Evolutionary conservation across 495 filamentous ascomycete species (phyloP).

Genomic region (Durotheca rogersii): DNA sequence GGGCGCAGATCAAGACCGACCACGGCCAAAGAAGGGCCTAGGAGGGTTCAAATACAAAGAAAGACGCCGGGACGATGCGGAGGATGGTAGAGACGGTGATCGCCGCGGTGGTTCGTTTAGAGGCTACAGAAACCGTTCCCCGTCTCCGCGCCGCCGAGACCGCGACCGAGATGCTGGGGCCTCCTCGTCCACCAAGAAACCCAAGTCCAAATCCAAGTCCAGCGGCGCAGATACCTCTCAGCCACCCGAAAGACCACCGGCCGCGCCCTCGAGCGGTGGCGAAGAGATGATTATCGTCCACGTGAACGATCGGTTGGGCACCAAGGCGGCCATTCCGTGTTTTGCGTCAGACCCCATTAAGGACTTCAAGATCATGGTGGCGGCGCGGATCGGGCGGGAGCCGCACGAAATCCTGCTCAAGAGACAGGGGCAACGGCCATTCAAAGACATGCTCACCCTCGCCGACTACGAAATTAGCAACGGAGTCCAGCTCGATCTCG

Average conservation of each 20-base stretch:
- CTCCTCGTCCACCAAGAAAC: constrained; percentile 27
- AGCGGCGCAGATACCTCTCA: constrained; percentile 31
- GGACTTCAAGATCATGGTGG: constrained; percentile 87
- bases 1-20: constrained; percentile 21
- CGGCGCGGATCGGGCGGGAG: constrained; percentile 79
- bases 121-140: constrained; percentile 55
- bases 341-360: constrained; percentile 76
- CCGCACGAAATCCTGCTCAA: constrained; percentile 90
- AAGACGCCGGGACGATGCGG: constrained; percentile 54
- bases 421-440: constrained; percentile 85
- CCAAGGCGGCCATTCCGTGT: constrained; percentile 86
- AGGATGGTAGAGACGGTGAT: constrained; percentile 50
- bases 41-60: constrained; percentile 70
- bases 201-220: constrained; percentile 24
- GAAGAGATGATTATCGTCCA: constrained; percentile 90
- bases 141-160: constrained; percentile 39
- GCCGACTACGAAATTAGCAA: constrained; percentile 88
- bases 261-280: constrained; percentile 34
- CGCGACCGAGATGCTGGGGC: constrained; percentile 27
- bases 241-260: constrained; percentile 31
- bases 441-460: constrained; percentile 83
- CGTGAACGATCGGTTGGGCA: constrained; percentile 89
- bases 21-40: constrained; percentile 43
- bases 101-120: constrained; percentile 44
- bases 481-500: constrained; percentile 86